Base-by-base conservation (phyloP, 192 early-diverging fungal genomes). In the Coemansia umbellata region DNA sequence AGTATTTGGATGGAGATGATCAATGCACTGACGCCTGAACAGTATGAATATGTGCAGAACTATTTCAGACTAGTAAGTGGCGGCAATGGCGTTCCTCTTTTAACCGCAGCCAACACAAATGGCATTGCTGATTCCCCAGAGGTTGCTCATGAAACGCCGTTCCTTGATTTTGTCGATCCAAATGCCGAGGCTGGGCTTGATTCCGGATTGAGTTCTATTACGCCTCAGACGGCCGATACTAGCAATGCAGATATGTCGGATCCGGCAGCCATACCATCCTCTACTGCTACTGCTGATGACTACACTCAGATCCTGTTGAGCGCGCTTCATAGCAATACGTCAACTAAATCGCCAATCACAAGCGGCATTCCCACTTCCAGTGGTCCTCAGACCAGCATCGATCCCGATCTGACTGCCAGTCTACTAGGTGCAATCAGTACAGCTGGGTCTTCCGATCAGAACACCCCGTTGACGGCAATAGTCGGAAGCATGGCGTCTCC, bases 131-230 rank as follows among this genome's bases (percentile, higher is more conserved):
- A 30, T 6, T 55, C 42, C 22, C 26, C 47, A 9, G 32, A 50
- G 18, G 13, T n/a, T n/a, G 8, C 37, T 8, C 31, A 39, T 6
- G 17, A 44, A 18, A 62, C 70, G 21, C 70, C 70, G 27, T 73
- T 66, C 18, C 54, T 66, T 8, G 59, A 74, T 45, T 74, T 74
- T 74, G 63, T 63, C 14, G 70, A 66, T 23, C 54, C 63, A 10
- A 53, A 49, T 14, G 62, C 54, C 15, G 54, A 44, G n/a, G 47
- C 48, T 41, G 47, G 41, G n/a, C 19, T 44, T 8, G 40, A 32
- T 32, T 7, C 17, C 11, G 41, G n/a, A 22, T 10, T 17, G 19
- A 24, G 1, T 15, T 24, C 3, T 42, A 42, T 42, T 19, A 42
- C 21, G 17, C 41, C 21, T 24, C 21, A 42, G 41, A 18, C n/a